Conservation (phyloP, 1,284 basidiomycete species). For the Puccinia polysora region DNA sequence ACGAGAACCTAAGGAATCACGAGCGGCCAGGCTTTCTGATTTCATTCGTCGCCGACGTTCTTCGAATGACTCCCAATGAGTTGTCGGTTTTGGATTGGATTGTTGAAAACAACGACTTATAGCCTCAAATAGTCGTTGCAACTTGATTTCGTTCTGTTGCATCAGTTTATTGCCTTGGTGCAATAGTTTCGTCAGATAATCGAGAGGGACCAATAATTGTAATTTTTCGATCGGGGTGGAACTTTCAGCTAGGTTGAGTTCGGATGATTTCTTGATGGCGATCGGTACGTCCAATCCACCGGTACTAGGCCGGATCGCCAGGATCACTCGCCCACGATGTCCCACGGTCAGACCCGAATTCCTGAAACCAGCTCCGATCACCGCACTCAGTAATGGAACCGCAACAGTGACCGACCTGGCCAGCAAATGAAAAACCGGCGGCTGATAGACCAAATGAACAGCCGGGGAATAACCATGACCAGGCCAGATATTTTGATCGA, state of each 20-base stretch:
- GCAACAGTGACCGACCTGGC: slow-evolving; percentile 14
- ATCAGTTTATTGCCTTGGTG: slow-evolving; percentile 12
- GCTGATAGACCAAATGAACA: slow-evolving; percentile 39
- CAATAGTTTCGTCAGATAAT: slow-evolving; percentile 19
- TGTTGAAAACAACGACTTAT: background rate
- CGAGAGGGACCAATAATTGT: slow-evolving; percentile 4
- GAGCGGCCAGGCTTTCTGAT: slow-evolving; percentile 19
- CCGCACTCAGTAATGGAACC: background rate
- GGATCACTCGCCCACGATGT: slow-evolving; percentile 3
- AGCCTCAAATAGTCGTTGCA: slow-evolving; percentile 7
- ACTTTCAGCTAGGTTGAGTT: background rate
- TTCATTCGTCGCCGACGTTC: slow-evolving; percentile 18
- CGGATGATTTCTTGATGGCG: background rate
- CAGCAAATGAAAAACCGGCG: slow-evolving; percentile 24
- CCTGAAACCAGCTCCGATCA: slow-evolving; percentile 24
- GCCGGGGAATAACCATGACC: background rate
- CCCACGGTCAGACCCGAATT: slow-evolving; percentile 40
- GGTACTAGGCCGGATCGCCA: slow-evolving; percentile 30
- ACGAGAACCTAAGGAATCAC: too few species aligned
- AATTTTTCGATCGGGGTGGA: background rate
- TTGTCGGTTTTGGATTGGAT: background rate
- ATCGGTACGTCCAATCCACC: slow-evolving; percentile 41
- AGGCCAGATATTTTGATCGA: background rate
- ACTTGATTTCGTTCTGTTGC: slow-evolving; percentile 5
- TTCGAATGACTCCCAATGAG: slow-evolving; percentile 13